phyloP scores from a whole-genome alignment of 441 rosid genomes.

The Geranium incanum region DNA sequence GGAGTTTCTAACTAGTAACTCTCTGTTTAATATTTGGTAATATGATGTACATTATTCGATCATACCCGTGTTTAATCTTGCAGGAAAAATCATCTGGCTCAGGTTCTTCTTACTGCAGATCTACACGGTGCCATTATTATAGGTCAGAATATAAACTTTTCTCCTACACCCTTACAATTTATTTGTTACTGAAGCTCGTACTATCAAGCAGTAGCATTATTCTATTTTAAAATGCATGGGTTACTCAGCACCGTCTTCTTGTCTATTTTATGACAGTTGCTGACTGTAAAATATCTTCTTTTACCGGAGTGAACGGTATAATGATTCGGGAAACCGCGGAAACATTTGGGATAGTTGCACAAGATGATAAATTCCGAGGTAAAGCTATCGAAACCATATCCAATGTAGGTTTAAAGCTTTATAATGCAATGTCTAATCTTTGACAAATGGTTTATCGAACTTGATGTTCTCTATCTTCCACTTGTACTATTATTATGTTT shows the following conservation, averaged over 20 bases:
- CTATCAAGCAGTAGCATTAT: neutral
- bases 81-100: conserved; percentile 56
- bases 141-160: conserved; percentile 33
- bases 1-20: neutral
- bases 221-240: neutral
- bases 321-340: conserved; percentile 82
- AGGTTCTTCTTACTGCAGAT: conserved; percentile 60
- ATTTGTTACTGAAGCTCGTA: neutral
- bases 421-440: neutral
- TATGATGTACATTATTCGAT: conserved; percentile 5
- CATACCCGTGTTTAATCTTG: conserved; percentile 21
- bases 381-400: conserved; percentile 5
- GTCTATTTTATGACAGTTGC: conserved; percentile 44
- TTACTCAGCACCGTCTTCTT: conserved; percentile 6
- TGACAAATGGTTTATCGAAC: neutral
- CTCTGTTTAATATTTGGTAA: neutral
- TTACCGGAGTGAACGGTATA: conserved; percentile 60
- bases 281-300: conserved; percentile 51
- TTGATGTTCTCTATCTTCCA: neutral
- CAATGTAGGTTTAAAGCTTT: too few species aligned
- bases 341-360: conserved; percentile 70
- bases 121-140: conserved; percentile 71
- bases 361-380: conserved; percentile 57
- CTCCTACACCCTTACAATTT: neutral
- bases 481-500: neutral